Base-by-base conservation (phyloP, 495 filamentous ascomycete genomes). In the Aspergillus kassunensis region DNA sequence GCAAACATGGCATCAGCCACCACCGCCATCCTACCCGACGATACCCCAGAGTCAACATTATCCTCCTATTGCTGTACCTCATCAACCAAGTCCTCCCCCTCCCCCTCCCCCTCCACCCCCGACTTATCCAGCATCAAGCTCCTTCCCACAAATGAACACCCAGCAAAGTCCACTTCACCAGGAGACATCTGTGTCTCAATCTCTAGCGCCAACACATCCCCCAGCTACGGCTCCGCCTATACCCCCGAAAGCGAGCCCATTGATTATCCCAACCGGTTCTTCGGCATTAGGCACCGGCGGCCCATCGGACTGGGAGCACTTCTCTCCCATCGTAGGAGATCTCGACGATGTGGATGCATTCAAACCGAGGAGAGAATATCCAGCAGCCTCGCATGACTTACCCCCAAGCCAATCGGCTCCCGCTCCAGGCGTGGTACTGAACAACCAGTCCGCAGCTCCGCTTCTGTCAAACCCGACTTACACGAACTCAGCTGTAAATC, bases 251-350 rank as follows among this genome's bases (percentile, higher is more conserved):
- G 44, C 54, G 15, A 56, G 55, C 30, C 45, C 57, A 6, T 56
- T 55, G 42, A 20, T 57, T 18, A 30, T 60, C 11, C 39, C 58
- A 6, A 49, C 66, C 12, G 54, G 55, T 35, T 35, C 70, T 10
- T 80, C 79, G 45, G 76, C 76, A 12, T 55, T 84, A 29, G 80
- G 80, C 0, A 59, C 66, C 46, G 78, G 78, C 6, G 72, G 74
- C 1, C 80, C 80, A 1, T 82, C 80, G n/a, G 81, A 81, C 50
- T 83, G 80, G 81, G 80, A 83, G 47, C 74, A 80, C 57, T 72
- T 83, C 53, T 65, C 65, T 10, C 64, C 65, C n/a, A 57, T 54
- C 7, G 59, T 61, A 6, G 69, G 58, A 23, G 58, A 70, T 16
- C 54, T 69, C 35, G 67, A 74, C 44, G 68, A 71, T 54, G 51